phyloP scores from a whole-genome alignment of 495 filamentous ascomycete genomes.

The Xanthoparmelia taractica region DNA sequence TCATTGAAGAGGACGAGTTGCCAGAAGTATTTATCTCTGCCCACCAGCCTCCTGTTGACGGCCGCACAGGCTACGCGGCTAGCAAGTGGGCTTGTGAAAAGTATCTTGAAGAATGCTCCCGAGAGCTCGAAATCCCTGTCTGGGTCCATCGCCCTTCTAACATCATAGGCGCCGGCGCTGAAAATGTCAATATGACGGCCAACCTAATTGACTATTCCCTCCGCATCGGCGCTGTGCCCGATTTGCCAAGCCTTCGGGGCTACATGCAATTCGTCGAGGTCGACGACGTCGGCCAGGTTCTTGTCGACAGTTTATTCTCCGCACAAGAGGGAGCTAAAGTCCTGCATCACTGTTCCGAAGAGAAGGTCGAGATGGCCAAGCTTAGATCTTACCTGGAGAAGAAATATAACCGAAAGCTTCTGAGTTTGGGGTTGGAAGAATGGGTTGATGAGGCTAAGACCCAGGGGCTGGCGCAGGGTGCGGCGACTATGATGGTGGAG shows the following conservation, averaged over 20 bases:
- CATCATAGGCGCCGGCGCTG: slow-evolving; percentile 27
- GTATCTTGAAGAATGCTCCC: slow-evolving; percentile 35
- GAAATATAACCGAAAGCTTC: neutral
- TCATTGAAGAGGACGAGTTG: slow-evolving; percentile 11
- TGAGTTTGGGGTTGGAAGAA: neutral
- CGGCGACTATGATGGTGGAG: slow-evolving; percentile 1
- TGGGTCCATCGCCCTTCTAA: slow-evolving; percentile 37
- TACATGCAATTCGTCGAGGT: slow-evolving; percentile 12
- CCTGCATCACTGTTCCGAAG: neutral
- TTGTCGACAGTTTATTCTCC: neutral
- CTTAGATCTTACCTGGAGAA: slow-evolving; percentile 10
- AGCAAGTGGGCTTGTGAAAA: slow-evolving; percentile 50
- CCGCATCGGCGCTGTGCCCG: slow-evolving; percentile 10
- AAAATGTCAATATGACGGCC: slow-evolving; percentile 22
- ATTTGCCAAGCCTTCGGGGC: slow-evolving; percentile 16
- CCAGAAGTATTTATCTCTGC: slow-evolving; percentile 12
- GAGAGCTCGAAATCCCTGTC: slow-evolving; percentile 29
- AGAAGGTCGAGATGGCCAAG: slow-evolving; percentile 2
- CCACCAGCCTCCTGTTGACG: slow-evolving; percentile 22
- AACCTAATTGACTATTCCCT: slow-evolving; percentile 22
- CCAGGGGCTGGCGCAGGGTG: neutral
- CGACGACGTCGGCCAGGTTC: neutral
- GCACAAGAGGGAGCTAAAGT: slow-evolving; percentile 4
- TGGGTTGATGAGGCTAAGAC: slow-evolving; percentile 3
- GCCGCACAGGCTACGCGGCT: slow-evolving; percentile 40